A percentile compares a stretch with the other conserved stretches of the same genome.
These are phyloP conservation scores for Agrocybe pediades DNA, from an alignment of 768 basidiomycete species.

Conservation along the genomic window DNA sequence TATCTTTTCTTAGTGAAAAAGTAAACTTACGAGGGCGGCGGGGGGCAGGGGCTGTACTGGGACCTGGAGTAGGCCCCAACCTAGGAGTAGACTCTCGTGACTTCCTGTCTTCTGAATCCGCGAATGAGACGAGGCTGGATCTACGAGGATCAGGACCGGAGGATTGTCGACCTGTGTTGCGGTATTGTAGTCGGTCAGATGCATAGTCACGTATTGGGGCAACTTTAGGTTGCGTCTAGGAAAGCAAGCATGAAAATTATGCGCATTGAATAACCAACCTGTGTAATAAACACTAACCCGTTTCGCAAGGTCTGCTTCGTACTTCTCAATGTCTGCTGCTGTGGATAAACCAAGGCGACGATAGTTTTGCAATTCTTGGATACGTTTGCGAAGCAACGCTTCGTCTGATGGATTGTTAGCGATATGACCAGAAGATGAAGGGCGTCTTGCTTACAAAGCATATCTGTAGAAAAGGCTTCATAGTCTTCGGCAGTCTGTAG, in stretches of 20 bases:
- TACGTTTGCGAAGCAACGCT: slow-evolving; percentile 80
- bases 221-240: slow-evolving; percentile 64
- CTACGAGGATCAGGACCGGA: slow-evolving; percentile 56
- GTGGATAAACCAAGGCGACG: slow-evolving; percentile 84
- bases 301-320: slow-evolving; percentile 72
- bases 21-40: slow-evolving; percentile 45
- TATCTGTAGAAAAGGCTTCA: slow-evolving; percentile 83
- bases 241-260: slow-evolving; percentile 7
- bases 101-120: slow-evolving; percentile 52
- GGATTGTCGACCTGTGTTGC: slow-evolving; percentile 53
- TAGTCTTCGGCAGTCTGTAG: slow-evolving; percentile 92
- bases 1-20: background rate
- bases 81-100: slow-evolving; percentile 68
- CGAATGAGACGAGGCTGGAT: slow-evolving; percentile 39
- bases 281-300: slow-evolving; percentile 51
- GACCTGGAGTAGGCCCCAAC: slow-evolving; percentile 33
- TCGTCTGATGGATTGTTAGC: slow-evolving; percentile 60
- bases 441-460: slow-evolving; percentile 68
- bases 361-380: slow-evolving; percentile 90
- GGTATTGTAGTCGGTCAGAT: slow-evolving; percentile 53
- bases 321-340: slow-evolving; percentile 88
- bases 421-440: slow-evolving; percentile 1
- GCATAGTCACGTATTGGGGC: slow-evolving; percentile 55
- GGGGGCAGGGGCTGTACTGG: slow-evolving; percentile 37
- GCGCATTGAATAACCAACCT: background rate